phyloP scores from a whole-genome alignment of 2,329 filamentous ascomycete species.

The Conoideocrella luteorostrata region DNA sequence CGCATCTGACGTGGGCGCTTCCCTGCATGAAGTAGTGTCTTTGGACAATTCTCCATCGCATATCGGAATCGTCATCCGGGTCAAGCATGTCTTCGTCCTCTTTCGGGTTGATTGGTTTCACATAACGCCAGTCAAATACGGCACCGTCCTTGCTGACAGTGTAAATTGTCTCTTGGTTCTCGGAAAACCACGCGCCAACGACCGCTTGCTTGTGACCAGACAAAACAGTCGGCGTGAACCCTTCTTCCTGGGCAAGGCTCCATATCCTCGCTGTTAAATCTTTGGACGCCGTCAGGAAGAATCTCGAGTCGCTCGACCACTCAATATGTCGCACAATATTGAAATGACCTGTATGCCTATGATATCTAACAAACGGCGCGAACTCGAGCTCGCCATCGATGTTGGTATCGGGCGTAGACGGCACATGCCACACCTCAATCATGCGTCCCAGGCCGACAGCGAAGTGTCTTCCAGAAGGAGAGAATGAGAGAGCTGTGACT shows the following conservation, averaged over 20 bases:
- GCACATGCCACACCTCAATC: slow-evolving; percentile 94
- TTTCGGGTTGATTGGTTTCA: slow-evolving; percentile 50
- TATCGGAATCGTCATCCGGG: slow-evolving; percentile 55
- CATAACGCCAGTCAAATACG: slow-evolving; percentile 88
- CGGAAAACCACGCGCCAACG: slow-evolving; percentile 93
- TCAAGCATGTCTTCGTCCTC: slow-evolving; percentile 55
- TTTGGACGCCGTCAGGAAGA: slow-evolving; percentile 87
- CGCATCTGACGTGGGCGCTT: slow-evolving; percentile 78
- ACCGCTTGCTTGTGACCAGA: slow-evolving; percentile 88
- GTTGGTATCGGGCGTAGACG: slow-evolving; percentile 76
- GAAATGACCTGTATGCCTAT: slow-evolving; percentile 81
- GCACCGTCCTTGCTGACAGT: slow-evolving; percentile 97
- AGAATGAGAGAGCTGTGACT: slow-evolving; percentile 80
- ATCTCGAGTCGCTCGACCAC: slow-evolving; percentile 94
- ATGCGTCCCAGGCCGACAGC: slow-evolving; percentile 80
- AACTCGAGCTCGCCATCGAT: slow-evolving; percentile 82
- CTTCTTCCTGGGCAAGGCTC: slow-evolving; percentile 82
- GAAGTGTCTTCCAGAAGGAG: slow-evolving; percentile 85
- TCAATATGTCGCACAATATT: slow-evolving; percentile 80
- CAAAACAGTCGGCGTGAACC: slow-evolving; percentile 82
- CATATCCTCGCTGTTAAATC: slow-evolving; percentile 92
- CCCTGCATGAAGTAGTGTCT: slow-evolving; percentile 92
- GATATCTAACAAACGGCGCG: slow-evolving; percentile 85
- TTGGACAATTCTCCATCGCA: slow-evolving; percentile 87
- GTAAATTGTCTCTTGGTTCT: slow-evolving; percentile 90